Evolutionary conservation across 129 eudicot species (phyloP), one percentile per base, ranked within the genome.

Genomic region (Logfia minima): DNA sequence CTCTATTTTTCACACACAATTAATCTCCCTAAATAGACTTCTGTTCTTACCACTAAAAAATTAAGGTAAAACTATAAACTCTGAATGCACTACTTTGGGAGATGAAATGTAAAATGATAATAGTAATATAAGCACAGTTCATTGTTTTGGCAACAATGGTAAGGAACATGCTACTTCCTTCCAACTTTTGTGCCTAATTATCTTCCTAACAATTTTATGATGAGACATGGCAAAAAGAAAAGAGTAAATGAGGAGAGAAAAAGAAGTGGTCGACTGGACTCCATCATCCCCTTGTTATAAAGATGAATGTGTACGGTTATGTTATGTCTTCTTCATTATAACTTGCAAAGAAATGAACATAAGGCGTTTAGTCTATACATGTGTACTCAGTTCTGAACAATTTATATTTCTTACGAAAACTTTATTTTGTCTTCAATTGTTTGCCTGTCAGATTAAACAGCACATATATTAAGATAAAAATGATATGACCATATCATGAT

Each of bases 371-470:
- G 51, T 41, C 14, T 41, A 41, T 41, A 8, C 14, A 41, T 8
- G 51, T 1, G 14, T 41, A 8, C 51, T 41, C 51, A 13, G 26
- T 24, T 24, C 26, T 24, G 26, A 24, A 24, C 26, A 24, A 24
- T 24, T 24, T 10, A 76, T 75, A 78, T 70, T 71, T 75, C 91
- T 88, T 83, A 93, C 97, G 97, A 93, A 67, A 64, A 93, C 83
- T 86, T 90, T 86, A 56, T 63, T 79, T 78, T 90, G 97, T 67
- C 98, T 86, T 37, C 93, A 84, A 51, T 82, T 66, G 82, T 86
- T 90, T 34, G 98, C 98, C 98, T 93, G 92, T 79, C 66, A 82
- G 32, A 55, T 63, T 11, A 14, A 35, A 28, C 66, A 79, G 41
- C 41, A 78, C 10, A 32, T 9, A 53, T 2, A 19, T 60, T 19